Base-by-base conservation (phyloP, 805 yeast genomes). In the Candida silvicultrix region DNA sequence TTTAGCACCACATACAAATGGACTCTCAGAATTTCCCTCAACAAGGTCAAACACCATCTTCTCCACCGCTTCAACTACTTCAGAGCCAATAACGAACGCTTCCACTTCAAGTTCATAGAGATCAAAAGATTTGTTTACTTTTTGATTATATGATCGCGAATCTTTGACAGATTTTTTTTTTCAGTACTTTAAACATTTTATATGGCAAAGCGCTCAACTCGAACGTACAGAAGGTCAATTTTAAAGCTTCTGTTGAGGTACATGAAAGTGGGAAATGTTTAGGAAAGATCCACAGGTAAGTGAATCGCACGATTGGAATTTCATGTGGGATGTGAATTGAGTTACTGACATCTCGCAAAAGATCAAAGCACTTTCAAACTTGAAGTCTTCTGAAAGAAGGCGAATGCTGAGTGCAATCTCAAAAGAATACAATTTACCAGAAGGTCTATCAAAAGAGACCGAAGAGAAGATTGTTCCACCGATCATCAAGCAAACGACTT, bases 321-420 rank as follows among this genome's bases (percentile, higher is more conserved):
- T n/a, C n/a, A n/a, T 15, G 4, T 5, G 12, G 35, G 4, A 31
- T 14, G 4, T 15, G n/a, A 31, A 31, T 31, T 31, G 35, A 5
- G 16, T 15, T 4, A 31, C 35, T 31, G 9, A 31, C 35, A 31
- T 15, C 18, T 10, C 28, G 5, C 44, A 5, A 10, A 69, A 75
- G 58, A 69, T 83, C 47, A 90, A 89, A 65, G 81, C 95, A 4
- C 70, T 80, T 43, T 77, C 95, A 19, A 87, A 88, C 55, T 71
- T 94, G 48, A 89, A 89, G 64, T 78, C 87, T 14, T 85, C 96
- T 0, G 97, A 89, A 52, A 70, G 94, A 37, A 75, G 86, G 51
- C 74, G 73, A 50, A 62, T 83, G 22, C 62, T 80, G 11, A 54
- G 61, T 5, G 54, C 60, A 5, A 69, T 83, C 28, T 68, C 79